Conservation (phyloP, 352 stramenopile species). For the Stephanocyclus meneghinianus region DNA sequence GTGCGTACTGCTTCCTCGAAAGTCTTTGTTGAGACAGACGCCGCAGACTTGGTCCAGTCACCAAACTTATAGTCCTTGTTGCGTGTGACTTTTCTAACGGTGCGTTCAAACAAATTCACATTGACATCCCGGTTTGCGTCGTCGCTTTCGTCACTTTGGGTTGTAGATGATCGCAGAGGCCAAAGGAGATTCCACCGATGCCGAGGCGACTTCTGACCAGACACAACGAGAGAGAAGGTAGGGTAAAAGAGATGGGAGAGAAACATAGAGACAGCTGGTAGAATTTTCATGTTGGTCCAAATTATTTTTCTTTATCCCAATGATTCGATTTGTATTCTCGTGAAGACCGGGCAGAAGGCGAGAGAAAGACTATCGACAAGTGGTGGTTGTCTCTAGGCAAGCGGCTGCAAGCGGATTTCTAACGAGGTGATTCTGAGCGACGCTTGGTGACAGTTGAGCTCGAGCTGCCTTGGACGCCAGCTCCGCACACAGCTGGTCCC, state of each 20-base stretch:
- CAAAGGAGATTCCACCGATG: not conserved
- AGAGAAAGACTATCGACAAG: no score
- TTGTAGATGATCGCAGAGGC: not conserved
- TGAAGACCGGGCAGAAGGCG: no score
- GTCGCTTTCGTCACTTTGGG: not conserved
- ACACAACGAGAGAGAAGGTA: slow-evolving; percentile 4
- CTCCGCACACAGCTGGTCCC: no score
- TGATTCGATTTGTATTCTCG: no score
- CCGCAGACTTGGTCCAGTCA: slow-evolving; percentile 33
- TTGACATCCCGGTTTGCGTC: not conserved
- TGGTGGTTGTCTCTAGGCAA: no score
- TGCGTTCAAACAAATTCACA: slow-evolving; percentile 34
- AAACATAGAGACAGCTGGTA: not conserved
- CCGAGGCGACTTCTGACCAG: not conserved
- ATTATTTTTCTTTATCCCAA: not conserved
- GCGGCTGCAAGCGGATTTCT: no score
- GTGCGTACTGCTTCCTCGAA: slow-evolving; percentile 37
- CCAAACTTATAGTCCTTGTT: slow-evolving; percentile 55
- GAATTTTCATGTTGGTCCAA: not conserved
- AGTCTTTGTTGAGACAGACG: slow-evolving; percentile 22
- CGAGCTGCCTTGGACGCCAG: no score
- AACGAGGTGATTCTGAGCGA: no score
- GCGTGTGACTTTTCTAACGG: slow-evolving; percentile 33
- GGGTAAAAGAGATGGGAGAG: not conserved
- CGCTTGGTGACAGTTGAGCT: no score